Evolutionary conservation across 75 land plant species (phyloP).

Genomic region (Pinus tabuliformis): DNA sequence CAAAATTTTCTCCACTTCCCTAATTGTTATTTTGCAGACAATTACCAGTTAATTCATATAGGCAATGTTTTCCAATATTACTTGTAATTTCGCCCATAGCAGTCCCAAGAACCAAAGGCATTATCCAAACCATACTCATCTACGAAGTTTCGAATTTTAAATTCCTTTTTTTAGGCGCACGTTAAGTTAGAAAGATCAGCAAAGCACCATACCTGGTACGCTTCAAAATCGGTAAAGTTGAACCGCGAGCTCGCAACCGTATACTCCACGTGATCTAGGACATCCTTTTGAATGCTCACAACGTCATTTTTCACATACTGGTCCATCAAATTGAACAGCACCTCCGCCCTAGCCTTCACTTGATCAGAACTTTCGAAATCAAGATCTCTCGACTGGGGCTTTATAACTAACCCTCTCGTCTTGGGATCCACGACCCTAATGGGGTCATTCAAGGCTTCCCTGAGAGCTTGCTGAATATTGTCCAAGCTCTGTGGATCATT

Average conservation of each 20-base stretch:
- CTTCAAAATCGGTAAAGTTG: conserved; percentile 76
- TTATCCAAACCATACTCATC: too few relatives aligned
- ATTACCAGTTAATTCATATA: too few relatives aligned
- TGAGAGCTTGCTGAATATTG: conserved; percentile 39
- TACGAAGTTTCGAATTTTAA: too few relatives aligned
- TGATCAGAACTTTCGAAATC: conserved; percentile 12
- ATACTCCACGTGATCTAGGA: conserved; percentile 70
- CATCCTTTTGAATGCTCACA: conserved; percentile 62
- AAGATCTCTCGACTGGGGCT: not conserved
- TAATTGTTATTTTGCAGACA: too few relatives aligned
- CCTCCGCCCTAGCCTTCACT: conserved; percentile 35
- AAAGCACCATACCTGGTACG: conserved; percentile 54
- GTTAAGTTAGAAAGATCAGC: too few relatives aligned
- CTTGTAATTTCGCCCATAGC: too few relatives aligned
- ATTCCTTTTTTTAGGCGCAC: too few relatives aligned
- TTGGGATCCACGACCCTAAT: not conserved
- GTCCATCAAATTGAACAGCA: conserved; percentile 67
- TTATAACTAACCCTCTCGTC: not conserved
- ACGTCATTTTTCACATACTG: conserved; percentile 71
- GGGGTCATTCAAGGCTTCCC: conserved; percentile 33
- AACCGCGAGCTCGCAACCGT: conserved; percentile 72
- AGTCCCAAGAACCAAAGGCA: too few relatives aligned
- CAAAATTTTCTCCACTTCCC: too few relatives aligned
- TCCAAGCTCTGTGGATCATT: conserved; percentile 29
- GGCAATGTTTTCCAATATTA: too few relatives aligned